Percentiles rank a stretch among this genome's conserved stretches.
These are phyloP conservation scores for Usnea hakonensis DNA, from an alignment of 495 filamentous ascomycete species.

Conservation along the genomic window DNA sequence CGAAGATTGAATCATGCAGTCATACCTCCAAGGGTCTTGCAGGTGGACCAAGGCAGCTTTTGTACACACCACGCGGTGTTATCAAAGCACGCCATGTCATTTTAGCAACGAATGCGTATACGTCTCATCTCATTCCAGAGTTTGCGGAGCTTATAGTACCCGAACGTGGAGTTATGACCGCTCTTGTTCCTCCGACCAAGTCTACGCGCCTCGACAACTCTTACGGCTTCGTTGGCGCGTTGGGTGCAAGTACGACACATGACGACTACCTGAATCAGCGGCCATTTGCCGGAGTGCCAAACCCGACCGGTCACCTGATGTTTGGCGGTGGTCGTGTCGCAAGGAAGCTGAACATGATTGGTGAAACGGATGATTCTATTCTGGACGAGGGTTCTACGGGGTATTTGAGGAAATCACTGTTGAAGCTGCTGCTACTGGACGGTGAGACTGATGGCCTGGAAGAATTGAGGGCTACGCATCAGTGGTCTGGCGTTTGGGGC, in stretches of 20 bases:
- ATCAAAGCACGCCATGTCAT: constrained; percentile 54
- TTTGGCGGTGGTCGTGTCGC: constrained; percentile 53
- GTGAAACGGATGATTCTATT: constrained; percentile 47
- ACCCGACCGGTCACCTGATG: constrained; percentile 50
- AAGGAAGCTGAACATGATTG: constrained; percentile 42
- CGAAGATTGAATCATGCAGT: constrained; percentile 17
- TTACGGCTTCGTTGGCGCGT: constrained; percentile 52
- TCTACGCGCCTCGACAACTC: constrained; percentile 43
- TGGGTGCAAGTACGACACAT: constrained; percentile 32
- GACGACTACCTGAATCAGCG: constrained; percentile 76
- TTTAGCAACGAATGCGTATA: constrained; percentile 74
- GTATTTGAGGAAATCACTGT: constrained; percentile 44
- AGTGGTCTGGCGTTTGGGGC: constrained; percentile 84
- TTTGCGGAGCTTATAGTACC: constrained; percentile 69
- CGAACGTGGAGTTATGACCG: constrained; percentile 64
- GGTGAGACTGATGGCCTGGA: constrained; percentile 35
- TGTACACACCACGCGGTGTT: constrained; percentile 57
- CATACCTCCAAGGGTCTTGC: constrained; percentile 24
- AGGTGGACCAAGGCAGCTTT: constrained; percentile 26
- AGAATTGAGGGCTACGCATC: constrained; percentile 44
- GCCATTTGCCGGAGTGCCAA: constrained; percentile 37
- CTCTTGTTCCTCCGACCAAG: constrained; percentile 46
- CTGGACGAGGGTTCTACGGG: constrained; percentile 45
- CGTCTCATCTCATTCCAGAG: constrained; percentile 58
- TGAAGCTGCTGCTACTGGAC: constrained; percentile 30